These are phyloP conservation scores for Rhododendron williamsianum DNA, from an alignment of 148 eudicot species.

Conservation along the genomic window DNA sequence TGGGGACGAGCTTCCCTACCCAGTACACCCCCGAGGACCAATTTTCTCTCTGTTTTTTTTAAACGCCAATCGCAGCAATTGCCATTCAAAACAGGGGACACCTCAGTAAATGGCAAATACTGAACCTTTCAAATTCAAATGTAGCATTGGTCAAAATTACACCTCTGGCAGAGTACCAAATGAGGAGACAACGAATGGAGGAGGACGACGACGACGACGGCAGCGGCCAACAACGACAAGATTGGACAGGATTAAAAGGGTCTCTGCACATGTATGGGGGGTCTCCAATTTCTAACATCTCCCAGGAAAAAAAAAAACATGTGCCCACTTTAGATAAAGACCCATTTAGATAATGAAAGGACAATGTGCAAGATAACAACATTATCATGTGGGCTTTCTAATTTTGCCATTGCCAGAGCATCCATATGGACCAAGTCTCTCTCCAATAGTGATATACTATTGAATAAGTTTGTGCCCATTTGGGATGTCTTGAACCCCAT, in stretches of 20 bases:
- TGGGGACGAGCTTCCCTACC: background rate
- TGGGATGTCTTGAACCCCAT: background rate
- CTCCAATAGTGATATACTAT: background rate
- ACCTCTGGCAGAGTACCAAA: constrained; percentile 1
- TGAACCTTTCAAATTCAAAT: background rate
- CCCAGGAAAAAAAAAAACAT: too few relatives aligned
- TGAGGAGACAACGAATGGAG: background rate
- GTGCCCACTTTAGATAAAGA: background rate
- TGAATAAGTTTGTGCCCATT: background rate
- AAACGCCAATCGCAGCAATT: background rate
- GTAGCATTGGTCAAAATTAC: background rate
- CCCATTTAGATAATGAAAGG: background rate
- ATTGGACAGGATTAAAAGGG: background rate
- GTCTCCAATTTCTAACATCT: background rate
- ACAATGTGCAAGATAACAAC: background rate
- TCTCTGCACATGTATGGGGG: background rate
- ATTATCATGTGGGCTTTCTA: background rate
- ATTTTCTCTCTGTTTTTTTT: background rate
- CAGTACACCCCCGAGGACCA: background rate
- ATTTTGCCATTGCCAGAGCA: background rate
- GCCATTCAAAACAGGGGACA: background rate
- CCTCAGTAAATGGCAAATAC: background rate
- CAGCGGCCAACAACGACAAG: background rate
- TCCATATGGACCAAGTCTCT: background rate
- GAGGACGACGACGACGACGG: background rate